Evolutionary conservation across 352 stramenopile genomes (phyloP), one percentile per base, ranked within the genome.

Genomic region (Pythium aristosporum): DNA sequence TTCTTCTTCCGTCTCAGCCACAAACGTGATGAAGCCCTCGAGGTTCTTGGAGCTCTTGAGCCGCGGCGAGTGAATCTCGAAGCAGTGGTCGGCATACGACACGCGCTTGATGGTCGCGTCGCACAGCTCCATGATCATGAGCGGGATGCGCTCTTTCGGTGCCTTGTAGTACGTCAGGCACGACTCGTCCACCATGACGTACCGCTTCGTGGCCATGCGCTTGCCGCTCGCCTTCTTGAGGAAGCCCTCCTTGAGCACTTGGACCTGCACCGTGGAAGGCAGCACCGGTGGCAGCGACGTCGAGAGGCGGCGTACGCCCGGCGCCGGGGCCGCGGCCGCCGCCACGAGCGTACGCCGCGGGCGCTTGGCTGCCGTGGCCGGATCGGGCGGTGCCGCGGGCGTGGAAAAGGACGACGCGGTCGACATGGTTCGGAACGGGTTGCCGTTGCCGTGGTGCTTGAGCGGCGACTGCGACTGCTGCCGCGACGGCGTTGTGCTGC

Each of bases 111-210:
- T 82, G 13, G 74, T 87, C 20, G 85, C 80, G 60, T 96, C 84
- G 37, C 85, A 88, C 11, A 94, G 69, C 65, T 95, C 85, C 28
- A 95, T 75, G 61, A 95, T 89, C 71, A 89, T 87, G 23, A 96
- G 69, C 57, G 88, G 88, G 53, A 96, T 91, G 57, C 81, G 80
- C 56, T 96, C 87, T 36, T 91, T 92, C 18, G 86, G 75, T 0
- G 75, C 79, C 73, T 94, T 96, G 77, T 94, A 96, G 70, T 91
- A 92, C 16, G 87, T 88, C 50, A 96, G 62, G 58, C 83, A 94
- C 5, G 85, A 72, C 52, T 94, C 83, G 56, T 96, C 88, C 16
- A 95, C 76, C 68, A 96, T 85, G 42, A 96, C 88, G 67, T 95
- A 93, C 5, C 88, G 85, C 68, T 95, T 95, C 16, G 76, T 91